Evolutionary conservation across 176 grass and related monocot genomes (phyloP).

Genomic region (Puya raimondii): DNA sequence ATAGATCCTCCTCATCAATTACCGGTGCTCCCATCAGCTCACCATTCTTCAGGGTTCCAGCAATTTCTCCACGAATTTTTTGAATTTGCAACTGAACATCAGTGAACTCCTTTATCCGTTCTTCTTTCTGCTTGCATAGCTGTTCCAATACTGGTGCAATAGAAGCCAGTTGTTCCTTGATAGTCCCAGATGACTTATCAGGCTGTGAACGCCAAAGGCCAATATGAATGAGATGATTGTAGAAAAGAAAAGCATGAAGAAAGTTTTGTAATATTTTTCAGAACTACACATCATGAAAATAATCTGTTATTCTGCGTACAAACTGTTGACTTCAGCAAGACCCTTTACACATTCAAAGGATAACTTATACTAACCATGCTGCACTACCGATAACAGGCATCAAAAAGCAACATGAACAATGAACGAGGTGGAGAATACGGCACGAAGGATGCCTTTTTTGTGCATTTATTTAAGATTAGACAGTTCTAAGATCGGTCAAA

Average conservation of each 20-base stretch:
- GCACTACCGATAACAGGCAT: neutral
- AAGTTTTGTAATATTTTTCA: no score
- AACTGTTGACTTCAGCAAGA: no score
- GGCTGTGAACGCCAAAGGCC: conserved; percentile 32
- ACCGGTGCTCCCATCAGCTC: conserved; percentile 22
- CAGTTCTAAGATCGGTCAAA: no score
- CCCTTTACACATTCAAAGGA: no score
- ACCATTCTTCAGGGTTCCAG: conserved; percentile 41
- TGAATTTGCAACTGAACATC: conserved; percentile 67
- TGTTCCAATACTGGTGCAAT: conserved; percentile 63
- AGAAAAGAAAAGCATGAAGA: conserved; percentile 7
- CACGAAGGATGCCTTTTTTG: neutral
- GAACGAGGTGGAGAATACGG: neutral
- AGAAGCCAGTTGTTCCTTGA: conserved; percentile 76
- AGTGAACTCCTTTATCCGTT: conserved; percentile 72
- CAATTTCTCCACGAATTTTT: conserved; percentile 54
- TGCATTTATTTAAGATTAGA: no score
- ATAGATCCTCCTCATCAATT: conserved; percentile 81
- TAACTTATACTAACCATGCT: no score
- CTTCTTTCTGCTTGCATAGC: conserved; percentile 57
- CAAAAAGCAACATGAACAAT: conserved; percentile 13
- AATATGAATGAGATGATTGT: neutral
- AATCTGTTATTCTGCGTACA: no score
- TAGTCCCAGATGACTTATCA: conserved; percentile 76
- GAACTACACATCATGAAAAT: no score